Evolutionary conservation across 768 basidiomycete genomes (phyloP).

Genomic region (Tricholoma sp.): DNA sequence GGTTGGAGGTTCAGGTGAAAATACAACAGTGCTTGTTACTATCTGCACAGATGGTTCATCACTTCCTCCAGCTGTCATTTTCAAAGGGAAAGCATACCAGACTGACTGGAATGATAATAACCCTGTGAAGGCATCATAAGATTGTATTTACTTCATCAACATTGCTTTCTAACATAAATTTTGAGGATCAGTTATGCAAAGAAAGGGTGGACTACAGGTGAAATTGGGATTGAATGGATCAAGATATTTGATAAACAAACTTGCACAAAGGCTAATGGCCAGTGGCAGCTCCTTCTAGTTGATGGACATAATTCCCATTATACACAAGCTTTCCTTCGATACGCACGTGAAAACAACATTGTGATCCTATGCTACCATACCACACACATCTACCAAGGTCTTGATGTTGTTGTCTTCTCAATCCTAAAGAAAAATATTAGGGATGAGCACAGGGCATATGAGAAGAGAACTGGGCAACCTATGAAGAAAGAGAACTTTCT

Average conservation of each 20-base stretch:
- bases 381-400: conserved; percentile 39
- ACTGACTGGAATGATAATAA: conserved; percentile 30
- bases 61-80: conserved; percentile 28
- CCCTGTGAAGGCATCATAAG: conserved; percentile 26
- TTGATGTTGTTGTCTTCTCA: conserved; percentile 40
- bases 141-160: not conserved
- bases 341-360: conserved; percentile 29
- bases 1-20: conserved; percentile 16
- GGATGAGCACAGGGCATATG: not conserved
- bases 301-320: conserved; percentile 40
- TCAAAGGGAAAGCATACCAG: conserved; percentile 28
- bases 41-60: conserved; percentile 33
- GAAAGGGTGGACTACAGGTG: conserved; percentile 27
- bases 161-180: conserved; percentile 3
- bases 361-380: conserved; percentile 32
- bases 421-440: conserved; percentile 23
- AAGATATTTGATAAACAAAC: conserved; percentile 29
- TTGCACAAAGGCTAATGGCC: conserved; percentile 24
- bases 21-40: conserved; percentile 31
- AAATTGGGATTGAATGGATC: conserved; percentile 19
- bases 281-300: conserved; percentile 25
- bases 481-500: conserved; percentile 16
- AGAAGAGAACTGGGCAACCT: not conserved
- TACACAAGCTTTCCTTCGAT: conserved; percentile 26
- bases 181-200: conserved; percentile 19